Percentiles rank a stretch among this genome's conserved stretches.
Evolutionary conservation across 768 basidiomycete genomes (phyloP).

Genomic region (Agaricus blazei): DNA sequence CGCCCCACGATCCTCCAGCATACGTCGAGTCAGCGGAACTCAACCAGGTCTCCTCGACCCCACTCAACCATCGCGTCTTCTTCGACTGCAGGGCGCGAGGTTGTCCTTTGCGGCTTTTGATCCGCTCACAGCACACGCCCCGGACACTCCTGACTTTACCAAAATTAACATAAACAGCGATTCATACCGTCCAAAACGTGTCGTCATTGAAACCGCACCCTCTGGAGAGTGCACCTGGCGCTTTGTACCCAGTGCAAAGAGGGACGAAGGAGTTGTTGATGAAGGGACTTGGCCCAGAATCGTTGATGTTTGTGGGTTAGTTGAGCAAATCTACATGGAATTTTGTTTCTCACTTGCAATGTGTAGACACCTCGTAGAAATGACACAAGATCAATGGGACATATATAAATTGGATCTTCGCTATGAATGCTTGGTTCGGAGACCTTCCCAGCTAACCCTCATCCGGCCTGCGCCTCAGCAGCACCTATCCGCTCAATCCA

Average conservation of each 20-base stretch:
- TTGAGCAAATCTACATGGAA: conserved; percentile 4
- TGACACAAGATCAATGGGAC: conserved; percentile 80
- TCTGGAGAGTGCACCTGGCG: conserved; percentile 62
- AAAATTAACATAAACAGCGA: conserved; percentile 42
- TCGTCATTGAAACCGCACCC: conserved; percentile 65
- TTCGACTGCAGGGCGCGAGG: conserved; percentile 52
- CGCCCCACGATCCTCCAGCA: conserved; percentile 19
- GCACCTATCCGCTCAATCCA: conserved; percentile 10
- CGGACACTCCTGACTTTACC: conserved; percentile 29
- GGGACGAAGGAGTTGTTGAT: conserved; percentile 49
- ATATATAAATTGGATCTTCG: conserved; percentile 75
- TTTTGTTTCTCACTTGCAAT: neutral
- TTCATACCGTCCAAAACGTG: conserved; percentile 55
- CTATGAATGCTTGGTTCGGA: conserved; percentile 61
- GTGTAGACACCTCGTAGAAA: conserved; percentile 40
- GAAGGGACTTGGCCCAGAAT: conserved; percentile 72
- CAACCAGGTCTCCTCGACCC: conserved; percentile 64
- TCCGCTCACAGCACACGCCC: conserved; percentile 53
- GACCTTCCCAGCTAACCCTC: conserved; percentile 30
- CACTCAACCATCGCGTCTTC: conserved; percentile 54
- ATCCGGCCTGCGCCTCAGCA: conserved; percentile 23
- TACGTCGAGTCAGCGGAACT: conserved; percentile 33
- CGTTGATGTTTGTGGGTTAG: conserved; percentile 68
- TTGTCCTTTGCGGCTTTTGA: conserved; percentile 76
- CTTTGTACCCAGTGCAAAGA: conserved; percentile 68